A percentile compares a stretch with the other conserved stretches of the same genome.
phyloP scores from a whole-genome alignment of 2,329 filamentous ascomycete species.

The Penicillium sp. region DNA sequence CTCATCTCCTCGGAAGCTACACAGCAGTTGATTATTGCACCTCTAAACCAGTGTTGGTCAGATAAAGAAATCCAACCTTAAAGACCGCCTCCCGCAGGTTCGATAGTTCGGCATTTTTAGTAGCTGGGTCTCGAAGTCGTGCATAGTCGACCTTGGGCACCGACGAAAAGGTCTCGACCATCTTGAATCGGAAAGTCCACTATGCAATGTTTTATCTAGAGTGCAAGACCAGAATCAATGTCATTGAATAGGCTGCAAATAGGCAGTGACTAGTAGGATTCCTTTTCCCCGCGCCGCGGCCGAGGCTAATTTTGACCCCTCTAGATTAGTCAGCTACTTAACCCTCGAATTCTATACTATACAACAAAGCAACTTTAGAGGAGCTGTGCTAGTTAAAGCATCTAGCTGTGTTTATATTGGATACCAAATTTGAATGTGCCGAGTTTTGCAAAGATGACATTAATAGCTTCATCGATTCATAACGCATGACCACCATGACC shows the following conservation, averaged over 20 bases:
- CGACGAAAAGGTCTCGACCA: slow-evolving; percentile 27
- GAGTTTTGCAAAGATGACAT: background rate
- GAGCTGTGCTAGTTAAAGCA: no score
- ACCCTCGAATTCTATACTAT: no score
- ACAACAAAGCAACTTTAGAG: no score
- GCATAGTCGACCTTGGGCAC: slow-evolving; percentile 30
- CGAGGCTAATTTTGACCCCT: background rate
- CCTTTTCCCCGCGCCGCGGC: background rate
- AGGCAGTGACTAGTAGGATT: background rate
- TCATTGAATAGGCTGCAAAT: background rate
- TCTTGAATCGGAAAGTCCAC: slow-evolving; percentile 1
- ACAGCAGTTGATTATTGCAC: slow-evolving; percentile 11
- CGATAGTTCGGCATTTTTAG: slow-evolving; percentile 22
- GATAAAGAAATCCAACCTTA: slow-evolving; percentile 33
- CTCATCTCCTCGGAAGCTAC: background rate
- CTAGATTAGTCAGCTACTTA: background rate
- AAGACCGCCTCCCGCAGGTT: slow-evolving; percentile 33
- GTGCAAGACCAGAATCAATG: background rate
- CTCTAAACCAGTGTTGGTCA: slow-evolving; percentile 34
- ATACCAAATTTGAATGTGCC: background rate
- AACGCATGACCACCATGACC: background rate
- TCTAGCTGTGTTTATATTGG: background rate
- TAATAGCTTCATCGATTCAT: background rate
- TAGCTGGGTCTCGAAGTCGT: slow-evolving; percentile 22
- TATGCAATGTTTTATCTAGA: background rate